A percentile compares a stretch with the other conserved stretches of the same genome.
Conservation (phyloP, 768 basidiomycete species). For the Kwoniella pini region DNA sequence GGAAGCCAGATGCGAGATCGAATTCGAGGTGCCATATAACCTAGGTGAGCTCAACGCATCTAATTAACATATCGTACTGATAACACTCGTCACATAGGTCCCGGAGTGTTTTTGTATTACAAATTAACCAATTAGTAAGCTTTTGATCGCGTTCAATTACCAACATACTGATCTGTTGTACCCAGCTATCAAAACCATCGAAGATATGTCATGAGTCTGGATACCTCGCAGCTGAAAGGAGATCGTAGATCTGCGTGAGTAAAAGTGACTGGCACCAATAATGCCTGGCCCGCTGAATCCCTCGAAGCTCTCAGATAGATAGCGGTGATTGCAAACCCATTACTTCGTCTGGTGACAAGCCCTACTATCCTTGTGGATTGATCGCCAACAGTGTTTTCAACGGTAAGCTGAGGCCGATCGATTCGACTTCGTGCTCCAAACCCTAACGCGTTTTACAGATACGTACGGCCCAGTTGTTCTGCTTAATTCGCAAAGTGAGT, state of each 20-base stretch:
- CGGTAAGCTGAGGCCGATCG: constrained; percentile 59
- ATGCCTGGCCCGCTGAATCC: background rate
- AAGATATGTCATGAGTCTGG: constrained; percentile 89
- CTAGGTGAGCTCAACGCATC: constrained; percentile 59
- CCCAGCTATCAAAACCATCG: constrained; percentile 94
- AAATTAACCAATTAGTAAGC: constrained; percentile 59
- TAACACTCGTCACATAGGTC: constrained; percentile 49
- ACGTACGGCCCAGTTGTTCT: constrained; percentile 70
- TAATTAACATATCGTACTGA: no score
- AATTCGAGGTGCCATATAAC: constrained; percentile 79
- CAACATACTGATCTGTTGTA: constrained; percentile 1
- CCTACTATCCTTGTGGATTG: constrained; percentile 91
- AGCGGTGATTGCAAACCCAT: constrained; percentile 86
- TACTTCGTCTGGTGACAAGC: constrained; percentile 60
- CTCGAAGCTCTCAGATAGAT: constrained; percentile 45
- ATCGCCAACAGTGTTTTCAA: constrained; percentile 98
- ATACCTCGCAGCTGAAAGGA: constrained; percentile 82
- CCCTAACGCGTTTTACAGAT: constrained; percentile 60
- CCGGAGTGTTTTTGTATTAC: constrained; percentile 89
- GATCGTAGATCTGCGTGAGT: constrained; percentile 45
- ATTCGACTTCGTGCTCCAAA: no score
- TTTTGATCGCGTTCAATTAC: background rate
- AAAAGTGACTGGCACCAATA: background rate
- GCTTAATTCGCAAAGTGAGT: constrained; percentile 60
- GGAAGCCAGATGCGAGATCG: constrained; percentile 68